phyloP scores from a whole-genome alignment of 495 filamentous ascomycete species.

The Ramalina intermedia region DNA sequence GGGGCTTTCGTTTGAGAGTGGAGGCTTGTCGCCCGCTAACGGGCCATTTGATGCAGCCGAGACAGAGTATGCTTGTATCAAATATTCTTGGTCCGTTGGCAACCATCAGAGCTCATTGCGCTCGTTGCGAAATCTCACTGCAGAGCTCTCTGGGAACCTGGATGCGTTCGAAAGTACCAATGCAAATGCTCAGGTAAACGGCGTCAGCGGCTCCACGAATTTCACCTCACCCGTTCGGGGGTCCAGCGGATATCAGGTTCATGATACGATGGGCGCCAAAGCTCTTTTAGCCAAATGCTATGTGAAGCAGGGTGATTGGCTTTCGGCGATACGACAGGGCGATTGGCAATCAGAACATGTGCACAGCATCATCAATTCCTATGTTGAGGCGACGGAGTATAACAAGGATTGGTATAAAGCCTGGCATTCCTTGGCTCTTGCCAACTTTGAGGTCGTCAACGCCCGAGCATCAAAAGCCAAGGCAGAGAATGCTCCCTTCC shows the following conservation, averaged over 20 bases:
- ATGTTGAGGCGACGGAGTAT: constrained; percentile 79
- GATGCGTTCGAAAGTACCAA: constrained; percentile 31
- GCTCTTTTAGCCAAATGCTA: constrained; percentile 88
- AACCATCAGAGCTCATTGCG: constrained; percentile 58
- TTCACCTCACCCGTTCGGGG: neutral
- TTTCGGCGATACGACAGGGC: constrained; percentile 55
- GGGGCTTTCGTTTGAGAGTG: neutral
- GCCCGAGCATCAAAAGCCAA: constrained; percentile 49
- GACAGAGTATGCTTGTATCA: constrained; percentile 81
- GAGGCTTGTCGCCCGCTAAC: neutral
- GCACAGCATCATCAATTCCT: constrained; percentile 67
- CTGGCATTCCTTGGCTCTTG: constrained; percentile 98
- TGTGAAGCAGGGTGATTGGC: constrained; percentile 91
- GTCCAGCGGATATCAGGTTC: neutral
- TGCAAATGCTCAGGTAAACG: constrained; percentile 20
- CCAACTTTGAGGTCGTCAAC: constrained; percentile 96
- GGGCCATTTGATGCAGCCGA: constrained; percentile 32
- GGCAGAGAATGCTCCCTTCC: constrained; percentile 40
- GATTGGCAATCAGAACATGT: constrained; percentile 69
- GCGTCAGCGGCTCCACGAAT: constrained; percentile 27
- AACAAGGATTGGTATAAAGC: constrained; percentile 94
- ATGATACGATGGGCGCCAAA: constrained; percentile 33
- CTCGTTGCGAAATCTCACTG: constrained; percentile 69
- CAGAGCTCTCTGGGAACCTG: constrained; percentile 60
- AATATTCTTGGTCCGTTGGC: constrained; percentile 81